These are phyloP conservation scores for Haplosporangium sp. DNA, from an alignment of 371 early-diverging fungal genomes.

Conservation along the genomic window DNA sequence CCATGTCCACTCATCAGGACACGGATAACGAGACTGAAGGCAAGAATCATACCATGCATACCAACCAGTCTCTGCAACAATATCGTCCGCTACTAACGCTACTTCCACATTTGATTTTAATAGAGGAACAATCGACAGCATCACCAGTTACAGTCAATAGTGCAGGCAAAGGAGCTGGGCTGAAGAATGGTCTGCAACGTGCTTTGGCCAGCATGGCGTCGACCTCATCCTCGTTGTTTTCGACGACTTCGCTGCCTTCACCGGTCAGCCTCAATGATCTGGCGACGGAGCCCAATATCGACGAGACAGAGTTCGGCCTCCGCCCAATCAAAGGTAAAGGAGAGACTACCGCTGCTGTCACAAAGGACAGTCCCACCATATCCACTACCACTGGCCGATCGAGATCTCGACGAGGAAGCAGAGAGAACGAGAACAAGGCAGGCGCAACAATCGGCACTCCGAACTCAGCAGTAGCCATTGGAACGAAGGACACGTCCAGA, in stretches of 20 bases:
- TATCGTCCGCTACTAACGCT: background rate
- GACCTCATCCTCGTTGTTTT: background rate
- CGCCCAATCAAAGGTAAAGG: slow-evolving; percentile 27
- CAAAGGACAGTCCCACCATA: slow-evolving; percentile 38
- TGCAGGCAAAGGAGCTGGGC: slow-evolving; percentile 1
- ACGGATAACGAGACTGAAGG: slow-evolving; percentile 23
- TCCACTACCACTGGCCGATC: slow-evolving; percentile 2
- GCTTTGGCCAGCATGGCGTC: slow-evolving; percentile 11
- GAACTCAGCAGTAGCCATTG: background rate
- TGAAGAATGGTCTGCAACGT: slow-evolving; percentile 40
- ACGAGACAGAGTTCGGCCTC: slow-evolving; percentile 40
- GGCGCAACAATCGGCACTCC: background rate
- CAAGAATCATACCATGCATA: background rate
- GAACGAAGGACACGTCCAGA: slow-evolving; percentile 22
- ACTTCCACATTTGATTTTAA: background rate
- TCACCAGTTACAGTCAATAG: background rate
- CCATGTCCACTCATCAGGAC: slow-evolving; percentile 21
- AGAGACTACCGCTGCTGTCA: background rate
- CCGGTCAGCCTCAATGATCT: slow-evolving; percentile 39
- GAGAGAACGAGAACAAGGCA: slow-evolving; percentile 27
- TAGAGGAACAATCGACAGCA: slow-evolving; percentile 2
- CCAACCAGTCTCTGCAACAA: background rate
- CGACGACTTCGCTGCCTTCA: slow-evolving; percentile 35
- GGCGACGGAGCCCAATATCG: slow-evolving; percentile 30
- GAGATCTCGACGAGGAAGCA: slow-evolving; percentile 48